A percentile compares a stretch with the other conserved stretches of the same genome.
Conservation (phyloP, 768 basidiomycete species). For the Pluteus cervinus region DNA sequence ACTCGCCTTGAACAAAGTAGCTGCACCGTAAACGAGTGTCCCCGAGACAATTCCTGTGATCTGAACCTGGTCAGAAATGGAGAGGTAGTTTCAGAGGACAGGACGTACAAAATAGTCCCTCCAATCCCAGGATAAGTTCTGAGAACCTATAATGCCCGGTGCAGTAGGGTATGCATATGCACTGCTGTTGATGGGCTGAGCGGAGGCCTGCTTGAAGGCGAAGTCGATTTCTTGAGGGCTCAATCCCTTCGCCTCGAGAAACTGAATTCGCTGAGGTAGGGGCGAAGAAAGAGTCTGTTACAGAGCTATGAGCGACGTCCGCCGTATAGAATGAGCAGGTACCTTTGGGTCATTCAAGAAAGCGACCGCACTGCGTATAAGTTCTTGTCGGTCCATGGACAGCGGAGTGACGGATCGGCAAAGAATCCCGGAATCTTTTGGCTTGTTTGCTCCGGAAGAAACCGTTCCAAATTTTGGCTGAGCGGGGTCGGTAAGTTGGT, state of each 20-base stretch:
- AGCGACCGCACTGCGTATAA: conserved; percentile 74
- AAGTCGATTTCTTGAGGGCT: conserved; percentile 79
- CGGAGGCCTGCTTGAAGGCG: conserved; percentile 62
- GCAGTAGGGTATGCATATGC: conserved; percentile 1
- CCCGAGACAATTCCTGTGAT: conserved; percentile 93
- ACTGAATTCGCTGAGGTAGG: conserved; percentile 80
- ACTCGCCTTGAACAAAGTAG: conserved; percentile 76
- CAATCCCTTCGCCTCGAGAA: conserved; percentile 94
- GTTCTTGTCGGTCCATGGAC: conserved; percentile 59
- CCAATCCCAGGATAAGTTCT: conserved; percentile 78
- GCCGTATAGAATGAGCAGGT: background rate
- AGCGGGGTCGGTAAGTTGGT: conserved; percentile 2
- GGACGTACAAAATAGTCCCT: conserved; percentile 88
- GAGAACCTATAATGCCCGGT: conserved; percentile 20
- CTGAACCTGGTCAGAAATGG: conserved; percentile 35
- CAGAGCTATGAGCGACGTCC: background rate
- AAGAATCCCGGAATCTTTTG: too few relatives aligned
- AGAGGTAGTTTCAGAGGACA: too few relatives aligned
- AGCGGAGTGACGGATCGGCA: conserved; percentile 6
- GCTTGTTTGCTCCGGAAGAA: conserved; percentile 20
- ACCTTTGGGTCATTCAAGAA: conserved; percentile 88
- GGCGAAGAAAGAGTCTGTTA: conserved; percentile 70
- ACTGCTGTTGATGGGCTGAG: conserved; percentile 11
- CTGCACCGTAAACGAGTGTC: conserved; percentile 72
- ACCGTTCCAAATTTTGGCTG: conserved; percentile 13